phyloP scores from a whole-genome alignment of 148 eudicot species.

The Tetragonia tetragonoides region DNA sequence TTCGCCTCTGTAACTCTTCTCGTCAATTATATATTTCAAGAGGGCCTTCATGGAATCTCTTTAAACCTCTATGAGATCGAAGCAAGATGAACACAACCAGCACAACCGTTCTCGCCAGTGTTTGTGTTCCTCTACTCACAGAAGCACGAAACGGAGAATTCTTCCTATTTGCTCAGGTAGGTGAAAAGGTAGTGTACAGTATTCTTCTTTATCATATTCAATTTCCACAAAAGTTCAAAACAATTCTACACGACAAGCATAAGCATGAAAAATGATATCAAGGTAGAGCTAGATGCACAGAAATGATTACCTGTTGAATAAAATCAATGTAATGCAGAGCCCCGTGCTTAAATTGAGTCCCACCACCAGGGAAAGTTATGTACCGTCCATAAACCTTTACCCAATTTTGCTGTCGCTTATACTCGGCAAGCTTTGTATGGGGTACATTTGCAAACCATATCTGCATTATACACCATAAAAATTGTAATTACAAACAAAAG shows the following conservation, averaged over 20 bases:
- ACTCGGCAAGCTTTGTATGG: constrained; percentile 58
- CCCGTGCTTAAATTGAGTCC: constrained; percentile 64
- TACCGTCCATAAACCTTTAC: constrained; percentile 56
- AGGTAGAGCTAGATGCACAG: constrained; percentile 7
- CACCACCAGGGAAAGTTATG: constrained; percentile 72
- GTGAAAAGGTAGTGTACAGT: background rate
- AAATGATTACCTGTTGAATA: constrained; percentile 48
- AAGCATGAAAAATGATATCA: background rate
- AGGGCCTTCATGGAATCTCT: background rate
- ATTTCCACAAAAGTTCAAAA: background rate
- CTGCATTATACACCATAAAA: constrained; percentile 26
- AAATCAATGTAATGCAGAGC: constrained; percentile 61
- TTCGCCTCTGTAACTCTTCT: background rate
- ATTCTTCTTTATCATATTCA: no score
- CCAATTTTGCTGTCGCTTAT: constrained; percentile 78
- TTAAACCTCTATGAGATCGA: background rate
- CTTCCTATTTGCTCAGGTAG: background rate
- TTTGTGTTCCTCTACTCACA: background rate
- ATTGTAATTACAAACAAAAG: constrained; percentile 13
- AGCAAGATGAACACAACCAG: background rate
- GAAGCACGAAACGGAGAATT: background rate
- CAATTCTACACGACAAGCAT: background rate
- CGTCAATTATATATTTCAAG: background rate
- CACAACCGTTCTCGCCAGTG: background rate
- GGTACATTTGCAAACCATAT: constrained; percentile 69